Evolutionary conservation across 1,284 basidiomycete genomes (phyloP).

Genomic region (Pterulicium gracile): DNA sequence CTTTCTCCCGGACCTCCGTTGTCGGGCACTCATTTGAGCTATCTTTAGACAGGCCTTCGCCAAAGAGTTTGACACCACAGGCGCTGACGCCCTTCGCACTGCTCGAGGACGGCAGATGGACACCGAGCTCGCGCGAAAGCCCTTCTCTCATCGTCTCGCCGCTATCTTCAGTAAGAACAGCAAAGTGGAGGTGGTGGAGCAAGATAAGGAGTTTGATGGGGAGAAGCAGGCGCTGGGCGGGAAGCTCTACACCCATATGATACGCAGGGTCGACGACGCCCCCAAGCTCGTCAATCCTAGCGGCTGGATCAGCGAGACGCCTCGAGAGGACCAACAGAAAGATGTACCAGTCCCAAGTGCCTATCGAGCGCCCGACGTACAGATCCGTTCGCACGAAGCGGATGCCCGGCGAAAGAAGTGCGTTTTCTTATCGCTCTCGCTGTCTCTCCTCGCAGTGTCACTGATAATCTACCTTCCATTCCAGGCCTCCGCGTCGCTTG

Average conservation of each 20-base stretch:
- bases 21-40: slow-evolving; percentile 6
- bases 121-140: slow-evolving; percentile 28
- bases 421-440: too few relatives aligned
- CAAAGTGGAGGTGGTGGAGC: slow-evolving; percentile 1
- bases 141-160: background rate
- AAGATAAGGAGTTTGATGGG: slow-evolving; percentile 4
- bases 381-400: too few relatives aligned
- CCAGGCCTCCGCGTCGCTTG: slow-evolving; percentile 19
- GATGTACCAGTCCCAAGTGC: too few relatives aligned
- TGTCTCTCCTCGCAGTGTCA: too few relatives aligned
- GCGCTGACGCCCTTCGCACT: background rate
- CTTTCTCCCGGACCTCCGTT: slow-evolving; percentile 5
- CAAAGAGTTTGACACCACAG: slow-evolving; percentile 43
- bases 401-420: too few relatives aligned
- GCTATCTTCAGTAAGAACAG: slow-evolving; percentile 2
- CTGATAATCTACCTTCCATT: too few relatives aligned
- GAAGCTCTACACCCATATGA: slow-evolving; percentile 56
- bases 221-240: background rate
- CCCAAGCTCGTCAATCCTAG: slow-evolving; percentile 80
- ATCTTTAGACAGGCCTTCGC: slow-evolving; percentile 63
- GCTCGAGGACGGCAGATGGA: slow-evolving; percentile 41
- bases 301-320: slow-evolving; percentile 53
- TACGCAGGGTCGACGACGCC: slow-evolving; percentile 68
- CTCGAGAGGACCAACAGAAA: too few relatives aligned
- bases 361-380: too few relatives aligned